Evolutionary conservation across 2,329 filamentous ascomycete genomes (phyloP), one percentile per base, ranked within the genome.

Genomic region (Sporothrix mexicana): DNA sequence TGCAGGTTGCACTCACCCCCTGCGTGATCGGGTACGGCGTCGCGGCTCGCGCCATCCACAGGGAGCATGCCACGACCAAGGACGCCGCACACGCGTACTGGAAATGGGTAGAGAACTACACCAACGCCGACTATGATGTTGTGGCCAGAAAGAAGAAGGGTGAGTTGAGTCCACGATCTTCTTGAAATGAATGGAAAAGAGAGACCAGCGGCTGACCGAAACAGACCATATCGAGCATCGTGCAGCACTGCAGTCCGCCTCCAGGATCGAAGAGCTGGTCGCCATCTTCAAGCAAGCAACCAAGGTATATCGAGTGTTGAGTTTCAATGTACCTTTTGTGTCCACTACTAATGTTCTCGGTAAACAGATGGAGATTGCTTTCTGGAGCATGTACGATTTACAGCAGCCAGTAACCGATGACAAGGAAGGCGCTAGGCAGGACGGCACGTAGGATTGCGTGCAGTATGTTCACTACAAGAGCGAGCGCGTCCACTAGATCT

Each of bases 91-190:
- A 95, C 79, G 85, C 83, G 20, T 98, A 97, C 83, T 96, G 92
- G 91, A 88, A 90, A 62, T 98, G 95, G 95, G 93, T 98, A 76
- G 86, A 95, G 79, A 97, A 93, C 78, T 98, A 98, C 79, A 88
- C 92, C 17, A 92, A 91, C 1, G 90, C 93, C 0, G 93, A 96
- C 79, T 98, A 97, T 76, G 82, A 85, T 0, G 85, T 90, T 74
- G 93, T 93, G 6, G 92, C 97, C 71, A 85, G 84, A 75, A 85
- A 89, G 2, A 93, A 93, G 25, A 89, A 87, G 71, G 89, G 92
- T 93, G 83, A 81, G 87, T 79, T 41, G 36, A 7, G 30, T 36
- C 30, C 30, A 36, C 17, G 15, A 9, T 55, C 10, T 6, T 1
- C 20, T 1, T 17, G 1, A 13, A n/a, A 3, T 8, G 15, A 45